Percentiles rank a stretch among this genome's conserved stretches.
phyloP scores from a whole-genome alignment of 192 early-diverging fungal species.

The Chytriomyces confervae region DNA sequence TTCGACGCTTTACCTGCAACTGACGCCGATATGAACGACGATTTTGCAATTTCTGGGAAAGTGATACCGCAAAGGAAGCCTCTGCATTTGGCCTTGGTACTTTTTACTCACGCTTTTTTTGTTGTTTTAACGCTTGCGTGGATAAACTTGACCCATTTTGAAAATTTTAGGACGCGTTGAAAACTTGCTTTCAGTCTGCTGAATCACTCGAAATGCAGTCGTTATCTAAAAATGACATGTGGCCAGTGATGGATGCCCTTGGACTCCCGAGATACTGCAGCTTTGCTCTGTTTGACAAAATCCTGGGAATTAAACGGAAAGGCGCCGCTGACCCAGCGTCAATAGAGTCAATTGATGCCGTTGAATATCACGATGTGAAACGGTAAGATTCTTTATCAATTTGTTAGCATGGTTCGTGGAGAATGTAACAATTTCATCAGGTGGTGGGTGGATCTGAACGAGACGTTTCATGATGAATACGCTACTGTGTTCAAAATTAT shows the following conservation, averaged over 20 bases:
- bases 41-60: background rate
- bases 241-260: slow-evolving; percentile 35
- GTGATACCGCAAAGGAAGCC: background rate
- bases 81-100: background rate
- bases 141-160: background rate
- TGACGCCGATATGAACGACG: background rate
- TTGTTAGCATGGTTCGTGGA: background rate
- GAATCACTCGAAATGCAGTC: background rate
- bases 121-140: background rate
- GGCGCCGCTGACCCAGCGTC: background rate
- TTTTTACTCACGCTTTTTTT: background rate
- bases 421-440: background rate
- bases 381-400: background rate
- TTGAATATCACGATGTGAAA: slow-evolving; percentile 10
- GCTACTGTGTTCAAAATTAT: slow-evolving; percentile 36
- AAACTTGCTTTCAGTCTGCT: background rate
- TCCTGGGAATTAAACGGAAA: slow-evolving; percentile 9
- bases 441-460: slow-evolving; percentile 24
- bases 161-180: background rate
- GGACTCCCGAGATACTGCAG: slow-evolving; percentile 42
- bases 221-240: slow-evolving; percentile 37
- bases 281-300: slow-evolving; percentile 39
- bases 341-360: background rate
- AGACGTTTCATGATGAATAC: slow-evolving; percentile 34
- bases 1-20: slow-evolving; percentile 42